phyloP scores from a whole-genome alignment of 75 land plant genomes.

The Cryptomeria japonica region DNA sequence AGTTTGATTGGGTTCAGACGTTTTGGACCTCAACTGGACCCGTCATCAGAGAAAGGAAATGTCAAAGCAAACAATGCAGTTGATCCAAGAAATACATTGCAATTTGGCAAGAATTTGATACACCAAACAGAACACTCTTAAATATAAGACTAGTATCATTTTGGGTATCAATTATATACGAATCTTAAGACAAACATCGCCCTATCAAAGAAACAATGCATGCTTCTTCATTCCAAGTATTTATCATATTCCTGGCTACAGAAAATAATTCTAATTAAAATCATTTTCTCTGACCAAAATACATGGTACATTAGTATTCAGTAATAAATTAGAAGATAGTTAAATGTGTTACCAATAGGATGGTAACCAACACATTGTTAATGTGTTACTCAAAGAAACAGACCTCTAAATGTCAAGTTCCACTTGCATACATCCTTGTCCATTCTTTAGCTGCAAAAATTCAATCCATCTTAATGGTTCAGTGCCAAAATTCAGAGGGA shows the following conservation, averaged over 20 bases:
- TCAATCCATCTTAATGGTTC: neutral
- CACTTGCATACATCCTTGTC: constrained; percentile 89
- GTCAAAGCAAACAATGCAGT: neutral
- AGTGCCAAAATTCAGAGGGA: too few species aligned
- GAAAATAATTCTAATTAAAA: neutral
- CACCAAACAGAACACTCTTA: too few species aligned
- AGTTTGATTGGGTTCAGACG: too few species aligned
- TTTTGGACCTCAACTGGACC: too few species aligned
- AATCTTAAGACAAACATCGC: neutral
- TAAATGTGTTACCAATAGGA: neutral
- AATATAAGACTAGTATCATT: neutral
- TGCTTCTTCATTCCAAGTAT: neutral
- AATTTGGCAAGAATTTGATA: too few species aligned
- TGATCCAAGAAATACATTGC: too few species aligned
- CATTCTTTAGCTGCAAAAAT: constrained; percentile 80
- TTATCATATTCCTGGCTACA: neutral
- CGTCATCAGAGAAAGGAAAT: neutral
- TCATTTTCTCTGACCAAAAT: neutral
- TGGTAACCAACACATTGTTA: neutral
- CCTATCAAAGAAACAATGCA: neutral
- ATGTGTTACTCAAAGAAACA: neutral
- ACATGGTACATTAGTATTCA: neutral
- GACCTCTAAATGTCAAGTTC: constrained; percentile 43
- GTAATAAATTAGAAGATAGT: neutral
- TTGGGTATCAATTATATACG: neutral